Conservation (phyloP, 1,284 basidiomycete genomes). For the Xerocomus minutiporus region DNA sequence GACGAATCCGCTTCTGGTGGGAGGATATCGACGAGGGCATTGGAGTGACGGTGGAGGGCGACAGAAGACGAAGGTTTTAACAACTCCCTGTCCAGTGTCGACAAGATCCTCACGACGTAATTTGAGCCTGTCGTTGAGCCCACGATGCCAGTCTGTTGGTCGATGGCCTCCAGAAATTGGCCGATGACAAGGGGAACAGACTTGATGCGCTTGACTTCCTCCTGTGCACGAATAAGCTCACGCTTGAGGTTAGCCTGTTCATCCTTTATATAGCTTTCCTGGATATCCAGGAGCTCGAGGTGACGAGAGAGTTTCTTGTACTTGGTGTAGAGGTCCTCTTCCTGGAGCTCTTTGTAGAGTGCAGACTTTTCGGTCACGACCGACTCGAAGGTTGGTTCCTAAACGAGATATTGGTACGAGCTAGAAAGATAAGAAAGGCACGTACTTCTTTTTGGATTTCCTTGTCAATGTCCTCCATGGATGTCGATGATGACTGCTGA, state of each 20-base stretch:
- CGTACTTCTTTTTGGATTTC: conserved; percentile 80
- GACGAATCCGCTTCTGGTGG: conserved; percentile 98
- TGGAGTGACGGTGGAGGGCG: conserved; percentile 97
- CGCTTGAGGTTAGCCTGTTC: conserved; percentile 98
- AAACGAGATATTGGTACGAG: conserved; percentile 1
- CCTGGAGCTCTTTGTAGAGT: conserved; percentile 79
- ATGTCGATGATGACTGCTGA: conserved; percentile 9
- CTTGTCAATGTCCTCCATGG: conserved; percentile 79
- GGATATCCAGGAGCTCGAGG: conserved; percentile 90
- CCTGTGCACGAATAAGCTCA: conserved; percentile 96
- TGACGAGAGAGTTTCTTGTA: conserved; percentile 93
- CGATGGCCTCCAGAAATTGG: conserved; percentile 98
- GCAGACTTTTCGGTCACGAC: conserved; percentile 86
- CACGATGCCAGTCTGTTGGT: conserved; percentile 96
- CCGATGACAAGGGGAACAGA: conserved; percentile 99
- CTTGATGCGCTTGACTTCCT: conserved; percentile 99
- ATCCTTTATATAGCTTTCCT: conserved; percentile 98
- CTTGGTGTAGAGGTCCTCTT: conserved; percentile 92
- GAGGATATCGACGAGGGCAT: conserved; percentile 96
- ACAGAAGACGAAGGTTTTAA: conserved; percentile 97
- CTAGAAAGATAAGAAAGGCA: conserved; percentile 5
- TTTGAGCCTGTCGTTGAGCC: conserved; percentile 98
- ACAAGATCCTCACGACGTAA: conserved; percentile 97
- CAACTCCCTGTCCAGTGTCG: conserved; percentile 94
- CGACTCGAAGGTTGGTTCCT: conserved; percentile 90